Base-by-base conservation (phyloP, 805 yeast genomes). In the Monosporozyma siamensis region DNA sequence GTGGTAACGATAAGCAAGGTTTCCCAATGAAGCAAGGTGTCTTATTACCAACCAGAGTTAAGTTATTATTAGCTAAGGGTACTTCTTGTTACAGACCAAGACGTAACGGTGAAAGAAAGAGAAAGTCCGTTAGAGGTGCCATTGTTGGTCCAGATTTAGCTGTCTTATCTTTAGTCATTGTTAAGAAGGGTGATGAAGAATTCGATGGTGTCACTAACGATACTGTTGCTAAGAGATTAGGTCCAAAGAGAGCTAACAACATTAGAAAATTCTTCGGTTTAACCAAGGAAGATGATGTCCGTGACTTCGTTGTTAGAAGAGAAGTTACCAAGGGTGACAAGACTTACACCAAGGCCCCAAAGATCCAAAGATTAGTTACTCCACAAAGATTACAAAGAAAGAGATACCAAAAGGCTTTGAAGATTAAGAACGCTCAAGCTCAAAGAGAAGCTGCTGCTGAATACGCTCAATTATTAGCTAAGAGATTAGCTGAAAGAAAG, bases 21-120 rank as follows among this genome's bases (percentile, higher is more conserved):
- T 92, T 92, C 96, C 97, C 98, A 77, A 92, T 94, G 98, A 92
- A 89, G 77, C 98, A 94, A 77, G 98, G 98, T 83, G 98, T 92
- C 58, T 77, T 92, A 81, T 92, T 87, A 79, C 97, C 98, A 75
- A 88, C 94, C 82, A 94, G 98, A 82, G 97, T 92, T 64, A 88
- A 85, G 72, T 81, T 92, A 65, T 80, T 92, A 69, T 78, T 92
- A 69, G 72, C 95, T 61, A 81, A 87, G 75, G 95, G 90, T 67
- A 82, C 77, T 78, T 86, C 97, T 63, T 90, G 97, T 80, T 92
- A 92, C 95, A 90, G 98, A 81, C 94, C 95, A 73, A 92, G 98
- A 81, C 87, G 97, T 78, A 68, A 72, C 58, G 98, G 98, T 82
- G 98, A 92, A 82, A 86, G 98, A 79, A 92, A 92, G 95, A 89